Base-by-base conservation (phyloP, 495 filamentous ascomycete genomes). In the Astrothelium macrocarpum region DNA sequence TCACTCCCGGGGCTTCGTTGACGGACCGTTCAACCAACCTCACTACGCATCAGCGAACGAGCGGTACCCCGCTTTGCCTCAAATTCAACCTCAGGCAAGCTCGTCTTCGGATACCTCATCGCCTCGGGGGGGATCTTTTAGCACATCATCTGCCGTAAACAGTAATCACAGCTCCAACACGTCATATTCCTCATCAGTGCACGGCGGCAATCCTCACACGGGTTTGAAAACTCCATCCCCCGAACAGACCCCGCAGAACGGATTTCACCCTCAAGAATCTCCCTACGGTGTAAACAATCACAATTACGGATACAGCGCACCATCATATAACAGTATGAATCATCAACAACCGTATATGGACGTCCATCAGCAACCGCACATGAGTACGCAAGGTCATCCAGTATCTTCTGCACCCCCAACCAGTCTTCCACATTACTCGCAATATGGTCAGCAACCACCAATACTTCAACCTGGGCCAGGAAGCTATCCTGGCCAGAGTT, bases 1-100 rank as follows among this genome's bases (percentile, higher is more conserved):
- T 83, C 89, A 90, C 76, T 85, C 87, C 85, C 88, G 91, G 87
- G 90, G 87, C 81, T 82, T 85, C 79, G 82, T 82, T 76, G 89
- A 95, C 78, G 82, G 84, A 70, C 78, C 85, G 75, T 91, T 85
- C 79, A 90, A 88, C 79, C 87, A 87, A 79, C 80, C 80, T 75
- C 83, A 89, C 77, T 85, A 84, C 71, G 77, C 81, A 43, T 83
- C 87, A 77, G 81, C 82, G 68, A 87, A 81, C 79, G 88, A 95
- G 73, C 90, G 87, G 78, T 80, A 89, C 69, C 89, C 90, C 66
- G 84, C 88, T 65, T 78, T 94, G 67, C 84, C 88, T 71, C 77
- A 90, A 64, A 86, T 88, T 62, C 86, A 83, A 71, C 78, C 82
- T 59, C 79, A 82, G 71, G 75, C 79, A 49, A 66, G 49, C 61